Evolutionary conservation across 2,329 filamentous ascomycete genomes (phyloP), one percentile per base, ranked within the genome.

Genomic region (Aquanectria penicillioides): DNA sequence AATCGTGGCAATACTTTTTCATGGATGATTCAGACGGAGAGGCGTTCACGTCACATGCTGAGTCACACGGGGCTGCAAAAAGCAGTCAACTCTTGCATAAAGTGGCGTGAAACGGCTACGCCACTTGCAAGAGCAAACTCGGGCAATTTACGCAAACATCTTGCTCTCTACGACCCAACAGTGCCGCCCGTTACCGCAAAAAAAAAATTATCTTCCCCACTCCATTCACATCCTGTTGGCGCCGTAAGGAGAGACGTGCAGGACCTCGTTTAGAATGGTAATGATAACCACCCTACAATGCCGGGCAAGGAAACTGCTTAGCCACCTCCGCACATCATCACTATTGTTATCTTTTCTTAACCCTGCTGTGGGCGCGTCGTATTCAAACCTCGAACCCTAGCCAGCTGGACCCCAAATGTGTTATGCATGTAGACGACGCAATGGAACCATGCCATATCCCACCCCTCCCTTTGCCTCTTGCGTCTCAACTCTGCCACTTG

Each of bases 31-130:
- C 20, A 18, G 10, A 47, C 10, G 12, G 15, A n/a, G 23, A n/a
- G 41, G 34, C 41, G 28, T 56, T 46, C 31, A 46, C 34, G 40
- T 46, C 54, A 57, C 54, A 51, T 44, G 38, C 37, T 37, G 34
- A 15, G 53, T 49, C 37, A 34, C 53, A 56, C 46, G 33, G 37
- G 3, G 18, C 26, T 43, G 25, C 38, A 50, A 38, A 20, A 28
- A 20, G 23, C 23, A 51, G 46, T 34, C 37, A 6, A 33, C 29
- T 28, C 29, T 34, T 37, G 46, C 53, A 50, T 37, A 38, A 15
- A 34, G 54, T 57, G 54, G 54, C 54, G 52, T 56, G 54, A 29
- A 57, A 50, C 37, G 53, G 17, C 23, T 25, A 41, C 47, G 54
- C 54, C 47, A 52, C 54, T 33, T 22, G 8, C 29, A 23, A 29